Conservation (phyloP, 345 rosid species). For the Citrus maxima region DNA sequence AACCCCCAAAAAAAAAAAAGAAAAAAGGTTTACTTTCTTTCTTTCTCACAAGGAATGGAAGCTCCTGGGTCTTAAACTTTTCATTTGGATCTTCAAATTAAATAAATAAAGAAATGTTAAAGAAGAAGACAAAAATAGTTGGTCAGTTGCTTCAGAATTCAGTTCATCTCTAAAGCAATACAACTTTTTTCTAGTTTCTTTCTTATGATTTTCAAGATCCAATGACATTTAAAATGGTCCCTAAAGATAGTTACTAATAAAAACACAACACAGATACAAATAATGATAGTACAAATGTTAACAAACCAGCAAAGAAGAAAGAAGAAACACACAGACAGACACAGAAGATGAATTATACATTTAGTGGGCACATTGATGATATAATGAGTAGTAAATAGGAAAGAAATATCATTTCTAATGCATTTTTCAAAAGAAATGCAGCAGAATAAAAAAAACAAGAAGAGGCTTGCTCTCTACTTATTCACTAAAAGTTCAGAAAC, state of each 20-base stretch:
- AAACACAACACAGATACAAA: neutral
- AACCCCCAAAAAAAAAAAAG: neutral
- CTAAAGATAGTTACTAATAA: neutral
- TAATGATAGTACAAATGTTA: neutral
- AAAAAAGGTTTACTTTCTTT: neutral
- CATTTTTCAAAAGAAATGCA: neutral
- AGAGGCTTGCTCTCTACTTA: neutral
- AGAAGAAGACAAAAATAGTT: neutral
- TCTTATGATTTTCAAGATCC: neutral
- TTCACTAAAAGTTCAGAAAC: neutral
- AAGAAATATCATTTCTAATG: neutral
- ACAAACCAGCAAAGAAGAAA: neutral
- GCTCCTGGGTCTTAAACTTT: neutral
- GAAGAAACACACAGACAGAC: neutral
- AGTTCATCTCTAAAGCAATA: neutral
- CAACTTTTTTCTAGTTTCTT: neutral
- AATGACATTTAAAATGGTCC: neutral
- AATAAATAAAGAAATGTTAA: neutral
- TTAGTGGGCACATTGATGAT: neutral
- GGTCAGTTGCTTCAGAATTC: neutral
- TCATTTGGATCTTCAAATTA: neutral
- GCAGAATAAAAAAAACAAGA: neutral
- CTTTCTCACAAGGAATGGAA: neutral
- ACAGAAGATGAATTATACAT: neutral
- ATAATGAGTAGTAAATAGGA: neutral